These are phyloP conservation scores for Prototheca wickerhamii DNA, from an alignment of 163 green algal genomes.

Conservation along the genomic window DNA sequence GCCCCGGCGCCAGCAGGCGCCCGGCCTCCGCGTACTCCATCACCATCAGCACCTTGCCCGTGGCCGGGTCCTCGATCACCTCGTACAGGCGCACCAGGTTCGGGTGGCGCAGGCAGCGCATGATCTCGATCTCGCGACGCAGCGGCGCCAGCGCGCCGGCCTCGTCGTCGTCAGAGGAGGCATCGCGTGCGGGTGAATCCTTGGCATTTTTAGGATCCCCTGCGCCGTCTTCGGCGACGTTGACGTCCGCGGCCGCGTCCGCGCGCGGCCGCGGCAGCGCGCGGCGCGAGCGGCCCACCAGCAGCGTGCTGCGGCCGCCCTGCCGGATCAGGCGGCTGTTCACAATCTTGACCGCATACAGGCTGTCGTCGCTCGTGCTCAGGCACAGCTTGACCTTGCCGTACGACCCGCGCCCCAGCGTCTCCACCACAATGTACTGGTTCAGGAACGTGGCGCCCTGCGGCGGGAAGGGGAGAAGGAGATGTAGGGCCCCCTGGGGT, in stretches of 20 bases:
- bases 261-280: background rate
- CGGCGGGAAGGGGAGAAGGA: background rate
- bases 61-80: conserved; percentile 67
- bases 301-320: background rate
- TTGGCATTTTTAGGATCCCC: too few relatives aligned
- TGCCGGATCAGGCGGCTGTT: conserved; percentile 29
- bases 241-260: background rate
- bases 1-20: conserved; percentile 37
- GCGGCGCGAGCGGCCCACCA: background rate
- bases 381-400: conserved; percentile 74
- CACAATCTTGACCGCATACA: conserved; percentile 74
- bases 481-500: background rate
- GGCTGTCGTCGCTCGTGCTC: conserved; percentile 52
- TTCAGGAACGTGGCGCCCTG: conserved; percentile 77
- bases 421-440: conserved; percentile 72
- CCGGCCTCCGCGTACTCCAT: conserved; percentile 78
- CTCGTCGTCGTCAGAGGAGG: background rate
- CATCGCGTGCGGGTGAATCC: too few relatives aligned
- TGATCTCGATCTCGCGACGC: conserved; percentile 54
- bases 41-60: conserved; percentile 67
- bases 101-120: conserved; percentile 60
- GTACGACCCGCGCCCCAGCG: conserved; percentile 56
- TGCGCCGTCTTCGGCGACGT: too few relatives aligned
- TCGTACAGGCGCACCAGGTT: conserved; percentile 67
- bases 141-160: conserved; percentile 4